Evolutionary conservation across 257 asterid genomes (phyloP).

Genomic region (Nicotiana tomentosiformis): DNA sequence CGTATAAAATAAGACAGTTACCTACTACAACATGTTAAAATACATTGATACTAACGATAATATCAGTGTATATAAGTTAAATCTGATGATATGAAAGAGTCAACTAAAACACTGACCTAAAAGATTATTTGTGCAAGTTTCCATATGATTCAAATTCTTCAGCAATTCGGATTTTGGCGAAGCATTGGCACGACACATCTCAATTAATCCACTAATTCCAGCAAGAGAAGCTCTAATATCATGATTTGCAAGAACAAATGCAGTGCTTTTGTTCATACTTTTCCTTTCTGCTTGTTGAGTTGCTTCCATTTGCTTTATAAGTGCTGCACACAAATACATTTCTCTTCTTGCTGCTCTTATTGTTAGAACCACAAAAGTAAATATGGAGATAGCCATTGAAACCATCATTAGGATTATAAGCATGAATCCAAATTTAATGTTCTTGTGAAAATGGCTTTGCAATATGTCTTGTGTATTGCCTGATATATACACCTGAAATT

Average conservation of each 20-base stretch:
- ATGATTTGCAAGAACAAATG: slow-evolving; percentile 75
- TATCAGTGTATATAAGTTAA: not conserved
- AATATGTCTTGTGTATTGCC: slow-evolving; percentile 25
- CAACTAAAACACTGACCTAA: slow-evolving; percentile 31
- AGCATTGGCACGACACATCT: slow-evolving; percentile 28
- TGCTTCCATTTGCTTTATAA: slow-evolving; percentile 69
- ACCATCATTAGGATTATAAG: slow-evolving; percentile 26
- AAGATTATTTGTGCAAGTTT: slow-evolving; percentile 39
- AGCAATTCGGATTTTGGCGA: slow-evolving; percentile 28
- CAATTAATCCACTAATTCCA: slow-evolving; percentile 49
- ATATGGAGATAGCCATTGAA: slow-evolving; percentile 14
- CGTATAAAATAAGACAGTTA: not conserved
- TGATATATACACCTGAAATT: slow-evolving; percentile 37
- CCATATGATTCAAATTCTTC: slow-evolving; percentile 39
- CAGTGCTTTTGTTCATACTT: slow-evolving; percentile 57
- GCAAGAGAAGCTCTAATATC: slow-evolving; percentile 68
- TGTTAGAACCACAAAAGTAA: slow-evolving; percentile 19
- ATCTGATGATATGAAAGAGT: not conserved
- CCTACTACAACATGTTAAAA: not conserved
- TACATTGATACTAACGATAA: not conserved
- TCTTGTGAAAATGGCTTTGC: slow-evolving; percentile 14
- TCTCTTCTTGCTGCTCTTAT: slow-evolving; percentile 41
- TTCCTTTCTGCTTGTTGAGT: slow-evolving; percentile 69
- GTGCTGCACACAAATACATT: slow-evolving; percentile 40
- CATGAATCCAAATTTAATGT: slow-evolving; percentile 21